A percentile compares a stretch with the other conserved stretches of the same genome.
phyloP scores from a whole-genome alignment of 208 protist genomes.

The Trypanosoma boissoni region DNA sequence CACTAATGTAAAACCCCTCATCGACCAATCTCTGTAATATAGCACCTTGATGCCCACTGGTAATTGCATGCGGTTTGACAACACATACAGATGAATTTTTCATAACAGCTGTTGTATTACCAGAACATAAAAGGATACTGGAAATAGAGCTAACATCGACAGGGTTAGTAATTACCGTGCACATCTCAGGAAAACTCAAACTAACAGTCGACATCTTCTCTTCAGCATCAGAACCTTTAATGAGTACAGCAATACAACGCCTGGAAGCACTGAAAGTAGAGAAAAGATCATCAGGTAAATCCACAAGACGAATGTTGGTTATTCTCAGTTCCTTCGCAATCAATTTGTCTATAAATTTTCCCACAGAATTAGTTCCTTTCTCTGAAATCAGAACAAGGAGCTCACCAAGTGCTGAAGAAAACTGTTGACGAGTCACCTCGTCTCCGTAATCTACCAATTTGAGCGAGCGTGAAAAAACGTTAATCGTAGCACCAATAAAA shows the following conservation, averaged over 20 bases:
- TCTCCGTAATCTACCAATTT: constrained; percentile 92
- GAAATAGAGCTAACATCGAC: constrained; percentile 32
- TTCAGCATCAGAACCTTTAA: constrained; percentile 61
- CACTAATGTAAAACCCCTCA: constrained; percentile 92
- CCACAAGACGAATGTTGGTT: constrained; percentile 60
- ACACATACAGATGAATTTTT: constrained; percentile 92
- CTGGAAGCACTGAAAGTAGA: constrained; percentile 25
- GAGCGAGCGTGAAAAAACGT: constrained; percentile 91
- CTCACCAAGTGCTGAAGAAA: constrained; percentile 52
- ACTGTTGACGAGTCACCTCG: constrained; percentile 70
- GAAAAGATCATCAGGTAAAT: constrained; percentile 50
- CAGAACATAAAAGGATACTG: constrained; percentile 42
- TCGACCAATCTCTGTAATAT: constrained; percentile 91
- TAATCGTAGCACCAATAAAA: constrained; percentile 91
- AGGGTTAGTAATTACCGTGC: constrained; percentile 39
- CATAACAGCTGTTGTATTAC: constrained; percentile 76
- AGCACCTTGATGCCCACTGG: constrained; percentile 75
- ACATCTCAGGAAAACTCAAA: constrained; percentile 30
- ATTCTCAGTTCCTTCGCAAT: constrained; percentile 62
- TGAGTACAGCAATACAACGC: constrained; percentile 48
- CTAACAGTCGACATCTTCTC: constrained; percentile 41
- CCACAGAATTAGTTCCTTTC: constrained; percentile 34
- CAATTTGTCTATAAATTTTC: constrained; percentile 50
- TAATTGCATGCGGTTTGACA: constrained; percentile 95
- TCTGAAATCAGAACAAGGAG: constrained; percentile 64